Evolutionary conservation across 495 filamentous ascomycete genomes (phyloP), one percentile per base, ranked within the genome.

Genomic region (Cercophora sp.): DNA sequence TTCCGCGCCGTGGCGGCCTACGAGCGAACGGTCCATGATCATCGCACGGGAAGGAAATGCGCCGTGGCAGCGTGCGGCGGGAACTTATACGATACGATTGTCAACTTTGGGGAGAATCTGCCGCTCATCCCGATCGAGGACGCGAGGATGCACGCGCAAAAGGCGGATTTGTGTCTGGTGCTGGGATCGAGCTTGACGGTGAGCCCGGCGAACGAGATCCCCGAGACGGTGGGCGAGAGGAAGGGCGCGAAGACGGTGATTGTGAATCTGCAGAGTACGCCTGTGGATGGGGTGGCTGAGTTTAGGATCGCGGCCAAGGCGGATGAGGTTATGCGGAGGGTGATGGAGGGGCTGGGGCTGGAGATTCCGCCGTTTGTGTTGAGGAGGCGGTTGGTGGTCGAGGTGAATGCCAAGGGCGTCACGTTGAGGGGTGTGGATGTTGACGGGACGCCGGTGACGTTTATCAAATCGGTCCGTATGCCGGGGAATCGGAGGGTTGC

Each of bases 181-280:
- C 56, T 78, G 0, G 72, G 75, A 0, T 74, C 72, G 15, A 73
- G 70, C 1, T 63, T 75, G n/a, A 75, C 68, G 0, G 70, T 77
- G 0, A 51, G 63, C 2, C 71, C 72, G 1, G 70, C 73, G 2
- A 70, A 68, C 43, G 62, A 63, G 23, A 64, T 78, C 11, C 71
- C 70, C 1, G 68, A 70, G 52, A 58, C 43, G 2, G 60, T 66
- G 8, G 74, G 66, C 8, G 24, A 51, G 36, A 55, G 51, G n/a
- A 61, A 56, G 19, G 49, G 31, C 1, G 64, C 55, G 0, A 68
- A 61, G 20, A 64, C 76, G 43, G 71, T 48, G 4, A 73, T 77
- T 31, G 76, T 71, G 46, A 76, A 78, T 31, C 56, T 77, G 20
- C 74, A 77, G 51, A 58, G 60, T 1, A 77, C 73, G 16, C 71